Conservation (phyloP, 176 grass and related monocot genomes). For the Chloris gayana region DNA sequence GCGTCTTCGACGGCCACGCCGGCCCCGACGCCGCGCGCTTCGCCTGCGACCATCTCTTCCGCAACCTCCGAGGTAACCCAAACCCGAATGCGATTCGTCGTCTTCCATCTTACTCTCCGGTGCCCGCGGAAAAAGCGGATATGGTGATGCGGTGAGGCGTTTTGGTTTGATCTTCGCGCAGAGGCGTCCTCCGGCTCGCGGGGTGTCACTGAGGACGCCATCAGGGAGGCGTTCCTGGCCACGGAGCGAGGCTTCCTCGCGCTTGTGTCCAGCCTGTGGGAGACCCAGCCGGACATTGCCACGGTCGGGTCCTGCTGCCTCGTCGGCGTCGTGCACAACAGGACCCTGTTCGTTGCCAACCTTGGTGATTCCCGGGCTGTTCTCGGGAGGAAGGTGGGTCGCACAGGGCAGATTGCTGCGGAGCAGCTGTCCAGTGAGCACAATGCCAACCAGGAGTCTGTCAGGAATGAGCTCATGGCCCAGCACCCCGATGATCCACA, state of each 20-base stretch:
- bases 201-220: constrained; percentile 48
- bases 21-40: constrained; percentile 78
- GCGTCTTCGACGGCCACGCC: constrained; percentile 83
- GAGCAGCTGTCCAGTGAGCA: constrained; percentile 82
- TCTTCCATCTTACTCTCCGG: background rate
- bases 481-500: constrained; percentile 76
- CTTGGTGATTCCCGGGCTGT: constrained; percentile 82
- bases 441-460: constrained; percentile 76
- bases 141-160: background rate
- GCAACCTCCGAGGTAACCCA: constrained; percentile 62
- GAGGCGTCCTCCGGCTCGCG: constrained; percentile 59
- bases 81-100: constrained; percentile 10
- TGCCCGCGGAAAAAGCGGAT: background rate
- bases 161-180: constrained; percentile 52
- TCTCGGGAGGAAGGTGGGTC: constrained; percentile 69
- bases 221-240: constrained; percentile 68
- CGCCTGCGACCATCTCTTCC: constrained; percentile 74
- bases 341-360: constrained; percentile 71
- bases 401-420: constrained; percentile 59
- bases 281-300: constrained; percentile 69
- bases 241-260: constrained; percentile 78
- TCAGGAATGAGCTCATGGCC: constrained; percentile 77
- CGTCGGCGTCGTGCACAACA: constrained; percentile 64
- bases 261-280: constrained; percentile 57
- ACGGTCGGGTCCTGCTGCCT: constrained; percentile 83